Evolutionary conservation across 805 yeast species (phyloP).

Genomic region (Monosporozyma yasuniensis): DNA sequence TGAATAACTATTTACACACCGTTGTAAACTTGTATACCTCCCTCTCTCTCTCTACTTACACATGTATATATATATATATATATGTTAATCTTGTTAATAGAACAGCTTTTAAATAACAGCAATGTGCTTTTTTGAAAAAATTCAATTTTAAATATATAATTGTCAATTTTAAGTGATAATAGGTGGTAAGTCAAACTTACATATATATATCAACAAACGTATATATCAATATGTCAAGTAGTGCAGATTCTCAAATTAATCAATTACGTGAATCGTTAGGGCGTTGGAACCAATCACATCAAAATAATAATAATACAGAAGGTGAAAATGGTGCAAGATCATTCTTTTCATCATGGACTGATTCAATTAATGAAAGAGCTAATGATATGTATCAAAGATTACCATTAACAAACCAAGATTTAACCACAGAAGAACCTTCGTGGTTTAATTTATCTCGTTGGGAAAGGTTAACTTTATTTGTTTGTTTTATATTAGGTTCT

Average conservation of each 20-base stretch:
- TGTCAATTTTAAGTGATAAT: no score
- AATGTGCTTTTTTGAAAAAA: no score
- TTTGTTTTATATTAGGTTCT: constrained; percentile 67
- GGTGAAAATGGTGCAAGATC: constrained; percentile 32
- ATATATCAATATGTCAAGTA: constrained; percentile 3
- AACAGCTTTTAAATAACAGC: no score
- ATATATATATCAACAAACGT: no score
- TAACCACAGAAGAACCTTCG: constrained; percentile 48
- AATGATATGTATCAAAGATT: constrained; percentile 55
- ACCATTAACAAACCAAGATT: constrained; percentile 52
- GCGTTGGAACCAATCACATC: constrained; percentile 30
- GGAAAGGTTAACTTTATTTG: constrained; percentile 72
- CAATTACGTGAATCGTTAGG: constrained; percentile 33
- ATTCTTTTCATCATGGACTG: constrained; percentile 33
- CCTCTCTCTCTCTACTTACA: no score
- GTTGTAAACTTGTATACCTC: no score
- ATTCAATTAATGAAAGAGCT: constrained; percentile 32
- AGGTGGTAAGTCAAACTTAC: no score
- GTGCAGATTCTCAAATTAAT: constrained; percentile 9
- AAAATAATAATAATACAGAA: constrained; percentile 7
- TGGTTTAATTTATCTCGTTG: constrained; percentile 71
- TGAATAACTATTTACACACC: no score
- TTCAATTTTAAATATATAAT: no score
- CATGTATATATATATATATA: no score
- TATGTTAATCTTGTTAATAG: no score